A percentile compares a stretch with the other conserved stretches of the same genome.
phyloP scores from a whole-genome alignment of 352 stramenopile genomes.

The Blastocystis sp. region DNA sequence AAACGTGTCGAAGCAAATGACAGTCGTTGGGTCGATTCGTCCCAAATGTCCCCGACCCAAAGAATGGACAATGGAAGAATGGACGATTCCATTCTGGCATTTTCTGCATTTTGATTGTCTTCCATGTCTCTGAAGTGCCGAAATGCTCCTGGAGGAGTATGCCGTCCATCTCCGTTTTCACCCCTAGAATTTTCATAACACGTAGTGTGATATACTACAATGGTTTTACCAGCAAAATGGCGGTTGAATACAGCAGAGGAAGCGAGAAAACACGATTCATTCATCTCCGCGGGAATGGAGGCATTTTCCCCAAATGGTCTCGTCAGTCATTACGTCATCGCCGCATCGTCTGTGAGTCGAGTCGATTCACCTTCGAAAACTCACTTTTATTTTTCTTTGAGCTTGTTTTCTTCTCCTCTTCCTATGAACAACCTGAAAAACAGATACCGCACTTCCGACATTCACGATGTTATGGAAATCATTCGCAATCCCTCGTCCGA shows the following conservation, averaged over 20 bases:
- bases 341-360: not conserved
- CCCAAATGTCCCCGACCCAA: not conserved
- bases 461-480: constrained; percentile 67
- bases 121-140: not conserved
- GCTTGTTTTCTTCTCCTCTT: not conserved
- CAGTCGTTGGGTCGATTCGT: not conserved
- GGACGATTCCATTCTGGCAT: not conserved
- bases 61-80: not conserved
- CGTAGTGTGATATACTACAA: too few species aligned
- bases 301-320: too few species aligned
- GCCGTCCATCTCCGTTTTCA: too few species aligned
- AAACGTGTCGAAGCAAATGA: not conserved
- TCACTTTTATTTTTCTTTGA: constrained; percentile 16
- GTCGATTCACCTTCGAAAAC: not conserved
- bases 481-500: constrained; percentile 13
- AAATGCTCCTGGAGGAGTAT: too few species aligned
- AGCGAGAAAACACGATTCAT: too few species aligned
- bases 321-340: constrained; percentile 44
- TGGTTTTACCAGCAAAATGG: too few species aligned
- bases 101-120: not conserved
- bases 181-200: too few species aligned
- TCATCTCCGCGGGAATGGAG: too few species aligned
- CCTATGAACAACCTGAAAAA: constrained; percentile 12
- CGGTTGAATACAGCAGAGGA: too few species aligned
- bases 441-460: constrained; percentile 37